These are phyloP conservation scores for Vaccinium macrocarpon DNA, from an alignment of 148 eudicot genomes.

Conservation along the genomic window DNA sequence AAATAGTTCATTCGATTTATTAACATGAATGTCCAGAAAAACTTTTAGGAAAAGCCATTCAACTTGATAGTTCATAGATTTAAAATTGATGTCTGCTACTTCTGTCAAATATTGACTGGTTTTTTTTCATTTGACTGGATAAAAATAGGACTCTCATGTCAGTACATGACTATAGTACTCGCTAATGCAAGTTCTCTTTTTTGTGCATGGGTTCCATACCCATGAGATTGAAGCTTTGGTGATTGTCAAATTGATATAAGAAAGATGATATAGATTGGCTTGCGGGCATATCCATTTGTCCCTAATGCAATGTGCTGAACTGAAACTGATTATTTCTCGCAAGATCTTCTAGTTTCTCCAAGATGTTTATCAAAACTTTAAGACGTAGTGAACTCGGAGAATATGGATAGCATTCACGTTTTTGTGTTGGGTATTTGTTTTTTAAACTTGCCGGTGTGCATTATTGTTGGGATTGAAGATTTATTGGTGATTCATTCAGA, in stretches of 20 bases:
- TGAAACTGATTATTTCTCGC: neutral
- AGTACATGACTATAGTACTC: neutral
- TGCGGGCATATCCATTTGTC: neutral
- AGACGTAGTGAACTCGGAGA: neutral
- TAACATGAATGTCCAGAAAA: neutral
- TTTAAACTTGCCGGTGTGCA: neutral
- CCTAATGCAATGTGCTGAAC: neutral
- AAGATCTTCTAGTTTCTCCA: slow-evolving; percentile 6
- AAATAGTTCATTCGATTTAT: neutral
- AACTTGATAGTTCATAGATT: neutral
- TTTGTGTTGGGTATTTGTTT: neutral
- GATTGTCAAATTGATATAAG: neutral
- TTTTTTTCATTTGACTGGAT: neutral
- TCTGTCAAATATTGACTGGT: neutral
- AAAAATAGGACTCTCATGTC: neutral
- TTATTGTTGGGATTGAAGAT: slow-evolving; percentile 5
- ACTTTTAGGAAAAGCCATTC: neutral
- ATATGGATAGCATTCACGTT: neutral
- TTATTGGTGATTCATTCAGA: slow-evolving; percentile 1
- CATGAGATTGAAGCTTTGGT: neutral
- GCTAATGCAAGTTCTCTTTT: neutral
- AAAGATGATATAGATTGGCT: neutral
- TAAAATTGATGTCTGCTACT: neutral
- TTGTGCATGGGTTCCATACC: neutral
- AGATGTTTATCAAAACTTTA: neutral